Conservation (phyloP, 257 asterid species). For the Nicotiana tabacum region DNA sequence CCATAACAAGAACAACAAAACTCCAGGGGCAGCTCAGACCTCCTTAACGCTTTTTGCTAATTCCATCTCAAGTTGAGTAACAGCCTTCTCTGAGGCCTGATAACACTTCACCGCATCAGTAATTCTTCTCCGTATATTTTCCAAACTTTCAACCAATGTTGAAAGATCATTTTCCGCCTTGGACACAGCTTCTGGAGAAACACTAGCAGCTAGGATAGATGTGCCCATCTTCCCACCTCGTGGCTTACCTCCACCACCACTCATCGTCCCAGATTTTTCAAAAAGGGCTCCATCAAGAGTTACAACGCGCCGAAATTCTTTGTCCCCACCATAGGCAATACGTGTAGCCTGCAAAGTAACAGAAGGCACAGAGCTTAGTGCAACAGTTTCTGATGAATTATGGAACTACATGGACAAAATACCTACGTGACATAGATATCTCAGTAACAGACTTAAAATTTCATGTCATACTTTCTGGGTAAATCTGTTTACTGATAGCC, state of each 20-base stretch:
- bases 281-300: constrained; percentile 89
- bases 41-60: constrained; percentile 76
- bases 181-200: constrained; percentile 70
- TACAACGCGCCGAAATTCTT: constrained; percentile 79
- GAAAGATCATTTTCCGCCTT: constrained; percentile 79
- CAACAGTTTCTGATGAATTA: not conserved
- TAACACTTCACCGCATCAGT: constrained; percentile 52
- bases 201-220: constrained; percentile 67
- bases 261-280: constrained; percentile 95
- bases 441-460: not conserved
- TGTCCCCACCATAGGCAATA: constrained; percentile 73
- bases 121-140: constrained; percentile 39
- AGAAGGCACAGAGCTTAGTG: not conserved
- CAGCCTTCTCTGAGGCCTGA: constrained; percentile 58
- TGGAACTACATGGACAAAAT: not conserved
- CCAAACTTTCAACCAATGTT: constrained; percentile 48
- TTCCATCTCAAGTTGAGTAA: constrained; percentile 72
- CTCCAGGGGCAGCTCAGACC: constrained; percentile 33
- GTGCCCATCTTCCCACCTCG: constrained; percentile 99
- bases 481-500: not conserved
- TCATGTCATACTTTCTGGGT: not conserved
- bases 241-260: constrained; percentile 90
- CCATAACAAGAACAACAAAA: constrained; percentile 10
- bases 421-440: not conserved
- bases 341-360: constrained; percentile 62